Base-by-base conservation (phyloP, 2,329 filamentous ascomycete genomes). In the Bertia moriformis region DNA sequence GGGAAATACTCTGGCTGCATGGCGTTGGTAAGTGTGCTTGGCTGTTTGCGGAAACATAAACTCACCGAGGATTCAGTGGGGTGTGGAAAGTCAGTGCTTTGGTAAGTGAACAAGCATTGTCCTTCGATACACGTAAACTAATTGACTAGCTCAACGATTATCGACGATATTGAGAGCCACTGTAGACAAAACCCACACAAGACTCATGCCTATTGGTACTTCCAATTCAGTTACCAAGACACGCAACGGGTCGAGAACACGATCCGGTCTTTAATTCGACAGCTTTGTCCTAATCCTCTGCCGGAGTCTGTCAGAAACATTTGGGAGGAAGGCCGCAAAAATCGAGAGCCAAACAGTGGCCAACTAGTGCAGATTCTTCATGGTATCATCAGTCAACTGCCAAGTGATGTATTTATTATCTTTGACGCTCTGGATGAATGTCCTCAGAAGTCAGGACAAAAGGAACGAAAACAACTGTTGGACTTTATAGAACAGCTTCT, bases 1-100 rank as follows among this genome's bases (percentile, higher is more conserved):
- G 18, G 13, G 41, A 41, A 4, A 15, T 45, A 14, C 38, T 45
- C 14, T 45, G 39, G 43, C 37, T 45, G 12, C 42, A 43, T 19
- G 43, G 43, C 17, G 40, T 35, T 19, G 13, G n/a, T n/a, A n/a
- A n/a, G n/a, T n/a, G n/a, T n/a, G n/a, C n/a, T n/a, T n/a, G n/a
- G n/a, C n/a, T n/a, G n/a, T n/a, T n/a, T n/a, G n/a, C n/a, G n/a
- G n/a, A n/a, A n/a, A n/a, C n/a, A n/a, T n/a, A n/a, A n/a, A n/a
- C n/a, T n/a, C n/a, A n/a, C n/a, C n/a, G n/a, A n/a, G n/a, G n/a
- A n/a, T n/a, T n/a, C n/a, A n/a, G n/a, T 41, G n/a, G 43, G 43
- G 7, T 43, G 42, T 24, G 43, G 43, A 10, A 43, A 45, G 32
- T 32, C 42, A 3, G 19, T 45, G 4, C 32, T 45, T 14, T 39